phyloP scores from a whole-genome alignment of 768 basidiomycete genomes.

The Lactarius quietus region DNA sequence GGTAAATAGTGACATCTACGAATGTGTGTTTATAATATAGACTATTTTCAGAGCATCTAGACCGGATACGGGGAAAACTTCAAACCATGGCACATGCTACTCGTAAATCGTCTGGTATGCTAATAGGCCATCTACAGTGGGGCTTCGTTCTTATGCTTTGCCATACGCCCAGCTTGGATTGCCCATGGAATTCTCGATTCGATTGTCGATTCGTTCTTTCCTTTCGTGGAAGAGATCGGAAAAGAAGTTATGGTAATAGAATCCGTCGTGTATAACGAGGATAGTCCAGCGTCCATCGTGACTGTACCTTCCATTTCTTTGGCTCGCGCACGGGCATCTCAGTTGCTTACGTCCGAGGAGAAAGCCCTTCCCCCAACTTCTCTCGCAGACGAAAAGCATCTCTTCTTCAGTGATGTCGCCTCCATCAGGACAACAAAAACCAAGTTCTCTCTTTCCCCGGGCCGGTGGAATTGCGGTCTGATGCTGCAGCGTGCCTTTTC shows the following conservation, averaged over 20 bases:
- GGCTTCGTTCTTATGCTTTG: neutral
- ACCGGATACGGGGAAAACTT: constrained; percentile 70
- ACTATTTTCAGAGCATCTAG: constrained; percentile 59
- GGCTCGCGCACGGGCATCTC: neutral
- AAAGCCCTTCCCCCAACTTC: neutral
- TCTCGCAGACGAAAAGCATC: constrained; percentile 11
- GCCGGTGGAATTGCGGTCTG: constrained; percentile 31
- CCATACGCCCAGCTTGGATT: constrained; percentile 72
- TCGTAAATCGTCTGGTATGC: constrained; percentile 69
- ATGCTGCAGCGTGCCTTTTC: constrained; percentile 36
- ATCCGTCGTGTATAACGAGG: constrained; percentile 51
- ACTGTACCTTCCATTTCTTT: constrained; percentile 7
- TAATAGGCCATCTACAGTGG: neutral
- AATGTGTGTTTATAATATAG: constrained; percentile 11
- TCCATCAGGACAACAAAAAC: constrained; percentile 15
- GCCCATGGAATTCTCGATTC: constrained; percentile 91
- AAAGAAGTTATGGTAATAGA: constrained; percentile 45
- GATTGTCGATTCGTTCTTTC: constrained; percentile 91
- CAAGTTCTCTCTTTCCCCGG: constrained; percentile 30
- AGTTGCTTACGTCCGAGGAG: neutral
- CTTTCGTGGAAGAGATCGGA: constrained; percentile 78
- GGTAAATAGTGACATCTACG: constrained; percentile 34
- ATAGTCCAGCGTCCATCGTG: constrained; percentile 5
- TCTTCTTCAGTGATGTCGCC: constrained; percentile 9
- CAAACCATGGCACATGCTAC: constrained; percentile 57